A percentile compares a stretch with the other conserved stretches of the same genome.
phyloP scores from a whole-genome alignment of 371 early-diverging fungal genomes.

The Mucor circinelloides region DNA sequence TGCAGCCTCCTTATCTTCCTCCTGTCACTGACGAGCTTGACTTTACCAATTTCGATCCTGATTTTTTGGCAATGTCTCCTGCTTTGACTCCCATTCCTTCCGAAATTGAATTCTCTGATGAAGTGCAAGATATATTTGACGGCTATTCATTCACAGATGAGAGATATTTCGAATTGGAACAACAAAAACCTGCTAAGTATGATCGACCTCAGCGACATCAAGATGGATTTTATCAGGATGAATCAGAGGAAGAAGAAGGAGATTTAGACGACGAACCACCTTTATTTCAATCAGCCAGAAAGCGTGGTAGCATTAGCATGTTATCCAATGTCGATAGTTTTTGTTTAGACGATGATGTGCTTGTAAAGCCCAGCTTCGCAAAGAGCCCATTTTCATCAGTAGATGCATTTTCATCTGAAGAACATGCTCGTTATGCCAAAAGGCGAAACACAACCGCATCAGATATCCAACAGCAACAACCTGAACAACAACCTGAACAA shows the following conservation, averaged over 20 bases:
- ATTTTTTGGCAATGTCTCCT: conserved; percentile 53
- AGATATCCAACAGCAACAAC: not conserved
- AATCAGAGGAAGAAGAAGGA: conserved; percentile 7
- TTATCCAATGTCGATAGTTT: conserved; percentile 43
- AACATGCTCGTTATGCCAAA: conserved; percentile 35
- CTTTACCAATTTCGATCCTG: conserved; percentile 66
- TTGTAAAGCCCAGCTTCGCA: conserved; percentile 1
- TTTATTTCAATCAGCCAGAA: conserved; percentile 29
- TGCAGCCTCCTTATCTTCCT: conserved; percentile 61
- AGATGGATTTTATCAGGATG: conserved; percentile 15
- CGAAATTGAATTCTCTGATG: conserved; percentile 43
- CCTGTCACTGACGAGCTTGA: conserved; percentile 57
- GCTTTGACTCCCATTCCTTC: conserved; percentile 47
- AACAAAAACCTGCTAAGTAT: not conserved
- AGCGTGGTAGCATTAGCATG: conserved; percentile 52
- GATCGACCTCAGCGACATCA: conserved; percentile 4
- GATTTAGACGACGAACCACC: conserved; percentile 14
- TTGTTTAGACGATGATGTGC: conserved; percentile 20
- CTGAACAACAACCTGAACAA: conserved; percentile 8
- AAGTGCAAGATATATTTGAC: conserved; percentile 61
- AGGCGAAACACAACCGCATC: conserved; percentile 39
- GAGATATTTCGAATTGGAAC: conserved; percentile 22
- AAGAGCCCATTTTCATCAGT: not conserved
- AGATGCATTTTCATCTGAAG: conserved; percentile 18
- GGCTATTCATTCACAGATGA: conserved; percentile 55